Evolutionary conservation across 176 grass and related monocot species (phyloP).

Genomic region (Rhynchospora tenuis): DNA sequence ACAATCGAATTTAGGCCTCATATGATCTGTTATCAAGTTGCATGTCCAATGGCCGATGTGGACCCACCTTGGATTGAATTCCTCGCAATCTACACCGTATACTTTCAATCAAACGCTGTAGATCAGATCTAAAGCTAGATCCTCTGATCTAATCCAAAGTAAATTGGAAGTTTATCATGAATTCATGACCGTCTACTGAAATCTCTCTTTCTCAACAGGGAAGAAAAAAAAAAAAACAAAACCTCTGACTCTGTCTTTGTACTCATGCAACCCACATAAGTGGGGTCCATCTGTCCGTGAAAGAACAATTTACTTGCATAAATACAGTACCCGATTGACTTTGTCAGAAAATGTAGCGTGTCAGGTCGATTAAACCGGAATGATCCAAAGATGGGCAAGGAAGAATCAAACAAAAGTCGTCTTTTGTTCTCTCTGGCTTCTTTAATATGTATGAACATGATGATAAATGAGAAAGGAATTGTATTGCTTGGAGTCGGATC

Average conservation of each 20-base stretch:
- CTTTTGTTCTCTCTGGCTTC: not conserved
- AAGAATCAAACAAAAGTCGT: not conserved
- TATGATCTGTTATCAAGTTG: not conserved
- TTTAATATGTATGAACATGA: too few relatives aligned
- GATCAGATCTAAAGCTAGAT: not conserved
- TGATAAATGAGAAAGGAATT: too few relatives aligned
- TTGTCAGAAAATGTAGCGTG: conserved; percentile 1
- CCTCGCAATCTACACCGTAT: not conserved
- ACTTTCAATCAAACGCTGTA: not conserved
- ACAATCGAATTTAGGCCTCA: not conserved
- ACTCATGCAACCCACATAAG: not conserved
- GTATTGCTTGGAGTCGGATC: not conserved
- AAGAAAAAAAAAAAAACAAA: too few relatives aligned
- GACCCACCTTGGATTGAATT: not conserved
- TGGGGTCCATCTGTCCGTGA: not conserved
- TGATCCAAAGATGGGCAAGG: not conserved
- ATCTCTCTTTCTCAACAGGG: too few relatives aligned
- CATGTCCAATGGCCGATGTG: not conserved
- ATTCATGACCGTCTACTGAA: too few relatives aligned
- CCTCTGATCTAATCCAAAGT: too few relatives aligned
- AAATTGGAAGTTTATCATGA: too few relatives aligned
- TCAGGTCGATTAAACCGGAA: not conserved
- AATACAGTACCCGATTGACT: not conserved
- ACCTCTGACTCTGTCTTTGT: not conserved
- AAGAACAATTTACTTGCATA: not conserved